These are phyloP conservation scores for Cytospora mali DNA, from an alignment of 2,329 filamentous ascomycete species.

Conservation along the genomic window DNA sequence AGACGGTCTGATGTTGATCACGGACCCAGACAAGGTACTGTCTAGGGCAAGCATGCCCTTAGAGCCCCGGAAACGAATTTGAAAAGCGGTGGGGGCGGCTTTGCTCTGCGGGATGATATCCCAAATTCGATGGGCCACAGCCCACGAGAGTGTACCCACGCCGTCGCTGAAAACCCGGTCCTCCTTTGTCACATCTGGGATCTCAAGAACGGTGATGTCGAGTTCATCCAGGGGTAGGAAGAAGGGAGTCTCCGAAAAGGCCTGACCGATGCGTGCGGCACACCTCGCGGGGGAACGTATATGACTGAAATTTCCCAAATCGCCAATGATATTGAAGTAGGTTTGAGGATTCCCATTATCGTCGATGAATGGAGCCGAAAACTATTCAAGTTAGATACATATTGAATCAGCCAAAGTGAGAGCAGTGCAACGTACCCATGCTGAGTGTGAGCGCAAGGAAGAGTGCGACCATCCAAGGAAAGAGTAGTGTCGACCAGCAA, in stretches of 20 bases:
- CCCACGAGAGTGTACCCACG: constrained; percentile 70
- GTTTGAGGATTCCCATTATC: constrained; percentile 38
- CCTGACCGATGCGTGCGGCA: constrained; percentile 64
- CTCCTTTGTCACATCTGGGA: constrained; percentile 54
- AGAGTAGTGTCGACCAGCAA: constrained; percentile 63
- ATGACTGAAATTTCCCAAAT: constrained; percentile 52
- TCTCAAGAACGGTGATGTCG: constrained; percentile 38
- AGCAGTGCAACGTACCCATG: constrained; percentile 54
- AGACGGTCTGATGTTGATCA: constrained; percentile 66
- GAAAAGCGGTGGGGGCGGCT: constrained; percentile 65
- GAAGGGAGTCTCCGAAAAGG: constrained; percentile 74
- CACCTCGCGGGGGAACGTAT: constrained; percentile 59
- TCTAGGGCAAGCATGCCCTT: constrained; percentile 82
- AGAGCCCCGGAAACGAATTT: constrained; percentile 72
- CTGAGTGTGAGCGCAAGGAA: constrained; percentile 70
- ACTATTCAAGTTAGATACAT: constrained; percentile 38
- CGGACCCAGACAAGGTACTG: constrained; percentile 55
- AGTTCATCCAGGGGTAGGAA: constrained; percentile 54
- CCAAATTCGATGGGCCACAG: constrained; percentile 64
- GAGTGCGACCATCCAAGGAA: constrained; percentile 83
- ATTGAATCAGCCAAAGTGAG: too few relatives aligned
- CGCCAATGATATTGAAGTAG: constrained; percentile 47
- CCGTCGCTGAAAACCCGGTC: constrained; percentile 75
- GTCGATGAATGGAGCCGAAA: constrained; percentile 51
- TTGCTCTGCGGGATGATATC: constrained; percentile 50